phyloP scores from a whole-genome alignment of 139 green algal species.

The Mychonastes homosphaera region DNA sequence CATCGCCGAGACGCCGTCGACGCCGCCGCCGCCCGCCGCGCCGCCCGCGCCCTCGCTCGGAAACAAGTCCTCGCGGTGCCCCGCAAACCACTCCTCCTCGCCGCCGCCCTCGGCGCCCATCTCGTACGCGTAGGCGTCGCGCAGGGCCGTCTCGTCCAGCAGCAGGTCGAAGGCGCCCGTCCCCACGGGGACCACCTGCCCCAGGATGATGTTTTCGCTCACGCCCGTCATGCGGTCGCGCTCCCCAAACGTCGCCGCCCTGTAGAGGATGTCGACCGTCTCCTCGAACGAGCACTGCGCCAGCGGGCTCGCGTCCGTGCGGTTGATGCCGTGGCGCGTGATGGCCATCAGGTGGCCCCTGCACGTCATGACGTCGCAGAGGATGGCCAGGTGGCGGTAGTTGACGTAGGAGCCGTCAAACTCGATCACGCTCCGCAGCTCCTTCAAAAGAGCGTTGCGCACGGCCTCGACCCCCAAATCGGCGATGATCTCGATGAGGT shows the following conservation, averaged over 20 bases:
- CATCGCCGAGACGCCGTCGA: slow-evolving; percentile 21
- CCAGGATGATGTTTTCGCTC: slow-evolving; percentile 96
- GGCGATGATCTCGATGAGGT: slow-evolving; percentile 85
- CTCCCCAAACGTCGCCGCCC: slow-evolving; percentile 31
- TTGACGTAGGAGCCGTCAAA: slow-evolving; percentile 98
- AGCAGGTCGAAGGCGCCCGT: slow-evolving; percentile 88
- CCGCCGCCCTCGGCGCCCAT: slow-evolving; percentile 6
- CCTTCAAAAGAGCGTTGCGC: slow-evolving; percentile 77
- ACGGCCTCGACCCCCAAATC: slow-evolving; percentile 94
- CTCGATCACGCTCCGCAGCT: slow-evolving; percentile 94
- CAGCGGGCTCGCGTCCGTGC: slow-evolving; percentile 76
- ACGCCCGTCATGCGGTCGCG: slow-evolving; percentile 58
- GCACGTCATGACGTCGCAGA: slow-evolving; percentile 84
- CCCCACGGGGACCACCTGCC: slow-evolving; percentile 75
- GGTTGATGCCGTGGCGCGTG: slow-evolving; percentile 98
- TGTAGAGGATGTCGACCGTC: slow-evolving; percentile 95
- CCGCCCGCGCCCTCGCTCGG: neutral
- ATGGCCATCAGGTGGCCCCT: slow-evolving; percentile 96
- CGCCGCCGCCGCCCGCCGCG: neutral
- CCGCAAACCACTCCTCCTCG: slow-evolving; percentile 4
- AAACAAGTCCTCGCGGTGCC: neutral
- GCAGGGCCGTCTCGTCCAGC: slow-evolving; percentile 80
- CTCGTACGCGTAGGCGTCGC: slow-evolving; percentile 50
- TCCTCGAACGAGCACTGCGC: slow-evolving; percentile 97
- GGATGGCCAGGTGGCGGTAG: slow-evolving; percentile 89